phyloP scores from a whole-genome alignment of 75 land plant species.

The Isoetes taiwanensis region DNA sequence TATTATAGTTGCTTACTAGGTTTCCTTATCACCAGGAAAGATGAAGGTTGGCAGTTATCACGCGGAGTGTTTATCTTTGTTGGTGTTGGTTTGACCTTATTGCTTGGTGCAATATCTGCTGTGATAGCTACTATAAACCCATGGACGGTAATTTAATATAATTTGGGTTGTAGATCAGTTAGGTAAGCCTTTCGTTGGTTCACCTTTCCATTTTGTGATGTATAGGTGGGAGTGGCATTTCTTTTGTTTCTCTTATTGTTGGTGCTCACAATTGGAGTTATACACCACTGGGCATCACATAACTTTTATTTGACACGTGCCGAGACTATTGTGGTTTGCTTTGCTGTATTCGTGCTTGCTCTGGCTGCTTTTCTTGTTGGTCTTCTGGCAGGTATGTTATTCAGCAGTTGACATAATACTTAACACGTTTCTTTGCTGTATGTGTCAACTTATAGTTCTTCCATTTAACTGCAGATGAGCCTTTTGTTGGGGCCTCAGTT shows the following conservation, averaged over 20 bases:
- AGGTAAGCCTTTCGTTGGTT: neutral
- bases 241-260: slow-evolving; percentile 72
- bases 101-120: slow-evolving; percentile 88
- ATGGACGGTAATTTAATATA: slow-evolving; percentile 63
- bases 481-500: slow-evolving; percentile 96
- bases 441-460: neutral
- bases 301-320: slow-evolving; percentile 90
- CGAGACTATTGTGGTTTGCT: slow-evolving; percentile 69
- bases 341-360: slow-evolving; percentile 78
- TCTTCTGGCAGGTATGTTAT: slow-evolving; percentile 47
- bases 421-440: neutral
- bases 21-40: too few species aligned
- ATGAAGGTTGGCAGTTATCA: slow-evolving; percentile 87
- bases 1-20: too few species aligned
- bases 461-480: slow-evolving; percentile 47
- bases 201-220: neutral
- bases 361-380: slow-evolving; percentile 93
- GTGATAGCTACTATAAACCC: slow-evolving; percentile 66
- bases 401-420: slow-evolving; percentile 8
- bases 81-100: slow-evolving; percentile 61
- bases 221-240: slow-evolving; percentile 84
- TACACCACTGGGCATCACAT: slow-evolving; percentile 96
- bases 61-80: slow-evolving; percentile 76
- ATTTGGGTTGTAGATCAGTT: neutral
- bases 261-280: slow-evolving; percentile 70